phyloP scores from a whole-genome alignment of 2,329 filamentous ascomycete species.

The Fusarium liriodendri region DNA sequence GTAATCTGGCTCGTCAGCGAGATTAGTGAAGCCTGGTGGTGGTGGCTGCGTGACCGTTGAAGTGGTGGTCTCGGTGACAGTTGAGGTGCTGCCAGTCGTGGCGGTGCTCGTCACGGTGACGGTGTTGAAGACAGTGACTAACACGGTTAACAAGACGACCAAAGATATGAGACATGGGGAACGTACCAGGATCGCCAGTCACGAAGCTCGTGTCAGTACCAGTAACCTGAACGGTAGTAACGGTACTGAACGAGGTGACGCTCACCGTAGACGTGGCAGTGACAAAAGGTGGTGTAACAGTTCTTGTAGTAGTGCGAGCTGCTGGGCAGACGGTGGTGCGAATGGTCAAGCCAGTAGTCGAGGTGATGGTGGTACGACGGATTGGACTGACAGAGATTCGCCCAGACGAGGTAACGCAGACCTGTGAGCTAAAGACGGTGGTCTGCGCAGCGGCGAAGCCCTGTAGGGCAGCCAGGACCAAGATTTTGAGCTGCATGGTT shows the following conservation, averaged over 20 bases:
- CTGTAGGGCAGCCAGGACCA: background rate
- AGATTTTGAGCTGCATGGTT: background rate
- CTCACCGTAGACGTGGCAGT: background rate
- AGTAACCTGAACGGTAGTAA: background rate
- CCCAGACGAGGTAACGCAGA: background rate
- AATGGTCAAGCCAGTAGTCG: background rate
- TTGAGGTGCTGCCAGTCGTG: background rate
- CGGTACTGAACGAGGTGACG: background rate
- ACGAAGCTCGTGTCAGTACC: background rate
- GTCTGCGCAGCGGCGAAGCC: background rate
- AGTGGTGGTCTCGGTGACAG: background rate
- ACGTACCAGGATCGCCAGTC: background rate
- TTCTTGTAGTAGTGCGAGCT: background rate
- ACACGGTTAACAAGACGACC: background rate
- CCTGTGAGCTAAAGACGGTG: background rate
- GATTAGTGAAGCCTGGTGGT: background rate
- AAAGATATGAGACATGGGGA: background rate
- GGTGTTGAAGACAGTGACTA: background rate
- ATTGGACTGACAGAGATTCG: background rate
- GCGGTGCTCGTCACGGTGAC: background rate
- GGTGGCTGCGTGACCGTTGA: background rate
- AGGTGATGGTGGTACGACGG: background rate
- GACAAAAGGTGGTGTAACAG: background rate
- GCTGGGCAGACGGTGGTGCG: background rate
- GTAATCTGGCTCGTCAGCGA: background rate